Base-by-base conservation (phyloP, 805 yeast genomes). In the Myxozyma kluyveri region DNA sequence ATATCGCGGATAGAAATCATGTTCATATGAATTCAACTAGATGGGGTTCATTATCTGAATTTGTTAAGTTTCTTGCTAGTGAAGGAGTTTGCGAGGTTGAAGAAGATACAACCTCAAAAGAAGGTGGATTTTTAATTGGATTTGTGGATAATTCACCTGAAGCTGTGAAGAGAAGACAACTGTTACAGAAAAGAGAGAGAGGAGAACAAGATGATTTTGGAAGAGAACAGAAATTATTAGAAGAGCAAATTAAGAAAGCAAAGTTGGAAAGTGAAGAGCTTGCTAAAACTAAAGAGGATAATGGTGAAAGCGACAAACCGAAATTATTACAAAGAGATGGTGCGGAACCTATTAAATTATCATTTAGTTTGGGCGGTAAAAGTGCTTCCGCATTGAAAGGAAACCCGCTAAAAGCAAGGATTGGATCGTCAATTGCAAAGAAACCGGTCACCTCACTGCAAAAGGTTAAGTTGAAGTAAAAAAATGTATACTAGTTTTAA, bases 11-110 rank as follows among this genome's bases (percentile, higher is more conserved):
- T 65, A 80, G 80, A 62, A 80, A 86, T 51, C 98, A 93, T 67
- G 72, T 89, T 9, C 99, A 91, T 67, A 80, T 93, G 84, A 89
- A 88, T 61, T 82, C 97, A 1, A 93, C 99, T 0, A 75, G 75
- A 52, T 93, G 95, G 88, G 67, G 75, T 2, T 78, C 85, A 1
- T 69, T 93, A 42, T 78, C 88, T 0, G 76, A 79, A 37, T 88
- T 91, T 64, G 75, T 88, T 19, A 76, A 78, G 52, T 71, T 79
- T 58, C 68, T 90, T 57, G 83, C 81, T 1, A 70, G 73, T 10
- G 70, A 73, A 18, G 86, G 87, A 0, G 65, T 76, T 2, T 78
- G 88, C 23, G 67, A 71, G 22, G 83, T 87, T 1, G 70, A 65
- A 22, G 69, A 65, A 3, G 61, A 57, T 26, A 44, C 50, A 5